These are phyloP conservation scores for Backusella luteola DNA, from an alignment of 192 early-diverging fungal species.

Conservation along the genomic window DNA sequence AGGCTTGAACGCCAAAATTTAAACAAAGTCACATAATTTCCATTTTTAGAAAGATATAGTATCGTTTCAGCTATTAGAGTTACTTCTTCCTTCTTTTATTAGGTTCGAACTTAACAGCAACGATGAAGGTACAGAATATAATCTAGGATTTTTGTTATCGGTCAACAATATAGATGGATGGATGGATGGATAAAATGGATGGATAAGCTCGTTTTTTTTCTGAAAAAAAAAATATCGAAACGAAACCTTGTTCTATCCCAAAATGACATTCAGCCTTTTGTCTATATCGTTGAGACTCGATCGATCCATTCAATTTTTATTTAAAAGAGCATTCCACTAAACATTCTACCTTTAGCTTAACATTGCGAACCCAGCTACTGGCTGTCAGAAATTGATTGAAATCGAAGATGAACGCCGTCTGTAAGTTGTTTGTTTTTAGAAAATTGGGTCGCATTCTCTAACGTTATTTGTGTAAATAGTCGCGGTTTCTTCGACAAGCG, in stretches of 20 bases:
- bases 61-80: neutral
- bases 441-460: too few species aligned
- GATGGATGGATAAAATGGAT: neutral
- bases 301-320: neutral
- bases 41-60: conserved; percentile 7
- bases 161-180: neutral
- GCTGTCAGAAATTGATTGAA: conserved; percentile 97
- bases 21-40: neutral
- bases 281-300: neutral
- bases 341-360: conserved; percentile 70
- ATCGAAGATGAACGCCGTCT: conserved; percentile 95
- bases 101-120: neutral
- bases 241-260: neutral
- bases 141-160: neutral
- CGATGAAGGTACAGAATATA: neutral
- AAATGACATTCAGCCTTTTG: neutral
- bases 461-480: conserved; percentile 37
- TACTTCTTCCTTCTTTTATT: conserved; percentile 6
- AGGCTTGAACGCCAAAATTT: too few species aligned
- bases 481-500: conserved; percentile 99
- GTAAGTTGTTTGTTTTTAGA: conserved; percentile 47
- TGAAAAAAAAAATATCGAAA: neutral
- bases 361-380: conserved; percentile 98
- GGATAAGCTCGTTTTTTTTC: neutral
- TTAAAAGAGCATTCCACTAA: neutral